These are phyloP conservation scores for Cladosporium sphaerospermum DNA, from an alignment of 2,329 filamentous ascomycete genomes.

Conservation along the genomic window DNA sequence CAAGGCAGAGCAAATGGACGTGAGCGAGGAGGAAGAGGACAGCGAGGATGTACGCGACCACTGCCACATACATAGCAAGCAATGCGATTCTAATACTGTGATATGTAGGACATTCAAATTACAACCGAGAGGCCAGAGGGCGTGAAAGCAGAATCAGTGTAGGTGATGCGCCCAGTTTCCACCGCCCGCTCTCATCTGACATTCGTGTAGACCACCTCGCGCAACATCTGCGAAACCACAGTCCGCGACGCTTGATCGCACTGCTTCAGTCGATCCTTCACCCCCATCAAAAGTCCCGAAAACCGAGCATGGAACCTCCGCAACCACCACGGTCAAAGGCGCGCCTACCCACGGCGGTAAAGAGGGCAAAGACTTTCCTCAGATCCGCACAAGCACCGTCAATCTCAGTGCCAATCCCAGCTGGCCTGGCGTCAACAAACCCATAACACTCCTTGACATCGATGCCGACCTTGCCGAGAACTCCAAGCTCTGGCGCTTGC, in stretches of 20 bases:
- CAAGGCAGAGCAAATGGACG: slow-evolving; percentile 41
- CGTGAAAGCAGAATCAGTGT: slow-evolving; percentile 21
- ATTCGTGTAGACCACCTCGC: neutral
- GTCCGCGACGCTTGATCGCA: neutral
- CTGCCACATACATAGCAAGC: neutral
- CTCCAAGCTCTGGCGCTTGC: slow-evolving; percentile 91
- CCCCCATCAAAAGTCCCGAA: slow-evolving; percentile 9
- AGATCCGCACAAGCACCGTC: slow-evolving; percentile 67
- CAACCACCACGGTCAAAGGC: slow-evolving; percentile 1
- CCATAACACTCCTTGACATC: slow-evolving; percentile 54
- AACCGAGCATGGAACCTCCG: neutral
- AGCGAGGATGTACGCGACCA: slow-evolving; percentile 30
- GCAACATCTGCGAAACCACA: slow-evolving; percentile 7
- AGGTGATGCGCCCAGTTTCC: neutral
- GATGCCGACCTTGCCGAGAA: slow-evolving; percentile 54
- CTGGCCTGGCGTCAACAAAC: slow-evolving; percentile 60
- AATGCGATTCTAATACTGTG: slow-evolving; percentile 3
- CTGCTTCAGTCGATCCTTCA: slow-evolving; percentile 7
- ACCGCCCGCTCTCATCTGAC: neutral
- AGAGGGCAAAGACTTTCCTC: slow-evolving; percentile 59
- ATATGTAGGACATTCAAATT: slow-evolving; percentile 45
- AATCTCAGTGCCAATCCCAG: slow-evolving; percentile 66
- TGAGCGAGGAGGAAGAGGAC: slow-evolving; percentile 40
- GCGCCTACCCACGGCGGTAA: slow-evolving; percentile 40
- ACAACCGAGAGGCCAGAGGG: slow-evolving; percentile 44